Base-by-base conservation (phyloP, 148 eudicot genomes). In the Arbutus unedo region DNA sequence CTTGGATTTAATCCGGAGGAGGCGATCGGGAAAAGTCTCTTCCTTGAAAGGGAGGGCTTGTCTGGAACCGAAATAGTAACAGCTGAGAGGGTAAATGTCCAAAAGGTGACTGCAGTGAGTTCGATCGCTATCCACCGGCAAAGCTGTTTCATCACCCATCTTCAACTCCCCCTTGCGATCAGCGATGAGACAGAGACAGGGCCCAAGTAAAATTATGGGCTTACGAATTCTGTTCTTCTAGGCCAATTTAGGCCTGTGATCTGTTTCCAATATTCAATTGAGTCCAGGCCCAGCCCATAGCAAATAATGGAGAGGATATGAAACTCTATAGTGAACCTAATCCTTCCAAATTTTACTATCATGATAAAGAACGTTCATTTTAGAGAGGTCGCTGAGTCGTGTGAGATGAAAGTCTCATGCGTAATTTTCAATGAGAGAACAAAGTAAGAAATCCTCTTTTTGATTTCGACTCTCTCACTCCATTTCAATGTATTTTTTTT, bases 51-150 rank as follows among this genome's bases (percentile, higher is more conserved):
- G 54, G 38, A 80, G 71, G 19, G 94, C 67, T 43, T 83, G 82
- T 75, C 81, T 86, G 51, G 97, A 90, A 70, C 87, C 92, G 44
- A 93, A 93, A 47, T 85, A 93, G 89, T 91, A 93, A 16, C 84
- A 43, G 53, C 79, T 84, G 14, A 93, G 88, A 18, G 94, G 93
- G 77, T 88, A 91, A 19, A 93, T 78, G 70, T 91, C 84, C 74
- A 91, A 41, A 14, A 88, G 85, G 31, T 77, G 4, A 51, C 71
- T 66, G 41, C 43, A 38, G 11, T 44, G 53, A 77, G 50, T 64
- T 51, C 56, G 70, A 79, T 47, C 38, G 25, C 48, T 72, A 8
- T 68, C 77, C 16, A 31, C 62, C 45, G 49, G 49, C 19, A 70
- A 41, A 19, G 44, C 84, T 45, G 18, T 71, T 55, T 48, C 51